phyloP scores from a whole-genome alignment of 2,329 filamentous ascomycete genomes.

The Exophiala sp. region DNA sequence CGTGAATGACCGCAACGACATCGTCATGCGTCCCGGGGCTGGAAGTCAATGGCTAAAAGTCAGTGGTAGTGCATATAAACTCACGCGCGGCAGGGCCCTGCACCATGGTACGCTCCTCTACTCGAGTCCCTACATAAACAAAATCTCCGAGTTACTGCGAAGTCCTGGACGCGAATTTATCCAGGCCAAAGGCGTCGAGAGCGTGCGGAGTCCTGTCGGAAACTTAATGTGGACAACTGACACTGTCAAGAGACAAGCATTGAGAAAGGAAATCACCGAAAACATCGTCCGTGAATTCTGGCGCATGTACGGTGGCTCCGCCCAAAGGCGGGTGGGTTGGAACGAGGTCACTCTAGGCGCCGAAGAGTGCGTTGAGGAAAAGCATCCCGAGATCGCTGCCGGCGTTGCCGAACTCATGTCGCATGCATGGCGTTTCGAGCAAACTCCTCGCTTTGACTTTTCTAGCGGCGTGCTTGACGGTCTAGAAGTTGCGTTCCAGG shows the following conservation, averaged over 20 bases:
- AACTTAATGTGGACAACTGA: constrained; percentile 57
- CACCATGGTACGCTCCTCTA: constrained; percentile 93
- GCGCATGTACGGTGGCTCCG: constrained; percentile 13
- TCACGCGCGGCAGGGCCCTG: constrained; percentile 74
- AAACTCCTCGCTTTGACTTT: constrained; percentile 27
- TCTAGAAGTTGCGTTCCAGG: constrained; percentile 17
- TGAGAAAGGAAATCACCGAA: constrained; percentile 13
- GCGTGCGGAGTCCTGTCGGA: constrained; percentile 76
- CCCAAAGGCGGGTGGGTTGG: background rate
- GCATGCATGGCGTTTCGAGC: constrained; percentile 24
- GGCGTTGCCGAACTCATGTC: constrained; percentile 24
- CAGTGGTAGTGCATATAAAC: constrained; percentile 91
- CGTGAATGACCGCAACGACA: constrained; percentile 91
- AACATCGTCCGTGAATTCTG: constrained; percentile 20
- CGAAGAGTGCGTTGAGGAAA: constrained; percentile 6
- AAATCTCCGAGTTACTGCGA: constrained; percentile 66
- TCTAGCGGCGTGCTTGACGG: constrained; percentile 14
- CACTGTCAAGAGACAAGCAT: background rate
- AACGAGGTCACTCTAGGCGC: constrained; percentile 18
- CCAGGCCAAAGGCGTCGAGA: constrained; percentile 81
- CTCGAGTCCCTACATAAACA: constrained; percentile 67
- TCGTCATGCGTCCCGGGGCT: constrained; percentile 64
- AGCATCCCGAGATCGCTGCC: constrained; percentile 12
- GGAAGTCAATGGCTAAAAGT: constrained; percentile 63
- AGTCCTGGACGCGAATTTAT: constrained; percentile 77